Evolutionary conservation across 129 eudicot genomes (phyloP).

Genomic region (Flaveria bidentis): DNA sequence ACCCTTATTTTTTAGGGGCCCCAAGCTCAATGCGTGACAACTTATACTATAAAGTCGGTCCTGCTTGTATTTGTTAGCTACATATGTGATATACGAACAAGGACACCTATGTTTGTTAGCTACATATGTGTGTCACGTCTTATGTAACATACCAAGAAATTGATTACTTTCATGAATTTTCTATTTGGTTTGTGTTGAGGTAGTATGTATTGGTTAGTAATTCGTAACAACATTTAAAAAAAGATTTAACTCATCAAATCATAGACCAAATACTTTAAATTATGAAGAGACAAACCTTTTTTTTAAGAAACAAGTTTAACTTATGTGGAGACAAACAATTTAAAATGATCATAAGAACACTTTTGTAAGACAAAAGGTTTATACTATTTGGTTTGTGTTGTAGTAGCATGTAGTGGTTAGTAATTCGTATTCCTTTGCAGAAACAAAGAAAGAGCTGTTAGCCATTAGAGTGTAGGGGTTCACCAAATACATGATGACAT

Average conservation of each 20-base stretch:
- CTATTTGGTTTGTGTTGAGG: too few species aligned
- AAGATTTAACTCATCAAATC: not conserved
- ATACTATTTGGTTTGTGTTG: not conserved
- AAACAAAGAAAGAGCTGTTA: constrained; percentile 19
- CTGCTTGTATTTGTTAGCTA: too few species aligned
- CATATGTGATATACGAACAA: not conserved
- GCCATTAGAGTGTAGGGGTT: constrained; percentile 27
- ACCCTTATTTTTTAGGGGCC: too few species aligned
- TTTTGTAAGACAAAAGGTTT: not conserved
- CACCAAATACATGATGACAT: constrained; percentile 31
- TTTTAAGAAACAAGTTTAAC: too few species aligned
- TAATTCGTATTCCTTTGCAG: constrained; percentile 14
- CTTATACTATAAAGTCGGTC: too few species aligned
- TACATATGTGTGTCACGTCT: not conserved
- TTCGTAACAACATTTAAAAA: too few species aligned
- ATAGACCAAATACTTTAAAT: not conserved
- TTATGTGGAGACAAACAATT: not conserved
- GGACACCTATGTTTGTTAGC: not conserved
- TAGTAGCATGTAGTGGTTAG: not conserved
- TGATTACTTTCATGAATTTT: too few species aligned
- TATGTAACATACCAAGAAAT: too few species aligned
- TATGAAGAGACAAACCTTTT: not conserved
- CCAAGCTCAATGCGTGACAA: too few species aligned
- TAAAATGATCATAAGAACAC: not conserved
- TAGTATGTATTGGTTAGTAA: too few species aligned